Percentiles rank a stretch among this genome's conserved stretches.
phyloP scores from a whole-genome alignment of 2,329 filamentous ascomycete species.

The Sclerotinia borealis region DNA sequence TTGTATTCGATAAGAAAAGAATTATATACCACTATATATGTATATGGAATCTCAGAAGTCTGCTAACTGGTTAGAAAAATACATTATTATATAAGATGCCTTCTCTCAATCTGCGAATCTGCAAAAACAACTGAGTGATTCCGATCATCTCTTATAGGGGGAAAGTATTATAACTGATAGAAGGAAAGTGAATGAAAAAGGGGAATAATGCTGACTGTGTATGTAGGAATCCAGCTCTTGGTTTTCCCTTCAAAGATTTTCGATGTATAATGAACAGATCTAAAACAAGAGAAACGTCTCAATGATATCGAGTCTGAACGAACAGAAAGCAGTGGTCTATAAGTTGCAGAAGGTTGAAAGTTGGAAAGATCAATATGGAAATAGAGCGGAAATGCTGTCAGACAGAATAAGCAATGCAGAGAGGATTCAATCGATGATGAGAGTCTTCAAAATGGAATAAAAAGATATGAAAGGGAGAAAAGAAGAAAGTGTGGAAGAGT shows the following conservation, averaged over 20 bases:
- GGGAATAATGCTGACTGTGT: conserved; percentile 4
- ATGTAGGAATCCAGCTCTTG: conserved; percentile 30
- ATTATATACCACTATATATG: background rate
- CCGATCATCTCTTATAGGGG: background rate
- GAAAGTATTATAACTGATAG: background rate
- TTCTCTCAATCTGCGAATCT: background rate
- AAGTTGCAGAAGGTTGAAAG: background rate
- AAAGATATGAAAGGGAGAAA: conserved; percentile 13
- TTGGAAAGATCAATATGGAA: background rate
- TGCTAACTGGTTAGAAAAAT: background rate
- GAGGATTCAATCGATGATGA: conserved; percentile 1
- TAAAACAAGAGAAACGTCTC: background rate
- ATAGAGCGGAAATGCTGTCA: background rate
- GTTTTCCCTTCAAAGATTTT: conserved; percentile 20
- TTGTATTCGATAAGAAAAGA: background rate
- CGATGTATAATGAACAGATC: background rate
- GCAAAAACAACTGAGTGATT: background rate
- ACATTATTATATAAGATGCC: too few relatives aligned
- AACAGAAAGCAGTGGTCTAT: background rate
- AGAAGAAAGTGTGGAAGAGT: conserved; percentile 2
- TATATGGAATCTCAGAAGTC: background rate
- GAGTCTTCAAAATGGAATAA: background rate
- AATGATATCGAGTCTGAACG: background rate
- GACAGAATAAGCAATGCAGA: background rate
- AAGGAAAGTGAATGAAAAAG: background rate